A percentile compares a stretch with the other conserved stretches of the same genome.
phyloP scores from a whole-genome alignment of 1,284 basidiomycete species.

The Athelia sp. region DNA sequence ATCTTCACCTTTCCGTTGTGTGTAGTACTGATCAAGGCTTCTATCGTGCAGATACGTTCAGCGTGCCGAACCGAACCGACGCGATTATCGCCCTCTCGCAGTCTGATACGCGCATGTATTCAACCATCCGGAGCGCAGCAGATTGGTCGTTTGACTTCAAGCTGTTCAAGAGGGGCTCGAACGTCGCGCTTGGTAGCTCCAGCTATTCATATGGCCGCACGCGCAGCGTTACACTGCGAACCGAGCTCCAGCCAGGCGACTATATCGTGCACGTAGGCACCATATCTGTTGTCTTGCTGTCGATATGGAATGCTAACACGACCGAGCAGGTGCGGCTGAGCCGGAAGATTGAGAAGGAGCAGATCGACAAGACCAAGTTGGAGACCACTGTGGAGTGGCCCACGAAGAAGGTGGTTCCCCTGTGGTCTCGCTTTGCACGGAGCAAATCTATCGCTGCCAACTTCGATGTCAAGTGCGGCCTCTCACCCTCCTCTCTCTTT shows the following conservation, averaged over 20 bases:
- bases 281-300: neutral
- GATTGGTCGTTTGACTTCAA: neutral
- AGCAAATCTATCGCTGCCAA: neutral
- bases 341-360: neutral
- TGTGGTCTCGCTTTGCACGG: neutral
- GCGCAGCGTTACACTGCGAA: neutral
- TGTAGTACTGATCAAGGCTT: neutral
- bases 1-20: neutral
- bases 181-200: neutral
- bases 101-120: neutral
- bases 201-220: neutral
- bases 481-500: neutral
- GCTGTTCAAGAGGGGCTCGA: neutral
- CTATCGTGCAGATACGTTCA: neutral
- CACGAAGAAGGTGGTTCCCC: neutral
- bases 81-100: neutral
- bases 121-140: neutral
- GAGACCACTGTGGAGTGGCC: too few relatives aligned
- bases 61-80: neutral
- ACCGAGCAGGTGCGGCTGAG: neutral
- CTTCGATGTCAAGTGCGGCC: neutral
- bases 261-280: neutral
- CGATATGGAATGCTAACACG: neutral
- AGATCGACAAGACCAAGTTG: slow-evolving; percentile 16
- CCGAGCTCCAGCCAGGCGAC: neutral